Evolutionary conservation across 768 basidiomycete genomes (phyloP).

Genomic region (Boletellus sp.): DNA sequence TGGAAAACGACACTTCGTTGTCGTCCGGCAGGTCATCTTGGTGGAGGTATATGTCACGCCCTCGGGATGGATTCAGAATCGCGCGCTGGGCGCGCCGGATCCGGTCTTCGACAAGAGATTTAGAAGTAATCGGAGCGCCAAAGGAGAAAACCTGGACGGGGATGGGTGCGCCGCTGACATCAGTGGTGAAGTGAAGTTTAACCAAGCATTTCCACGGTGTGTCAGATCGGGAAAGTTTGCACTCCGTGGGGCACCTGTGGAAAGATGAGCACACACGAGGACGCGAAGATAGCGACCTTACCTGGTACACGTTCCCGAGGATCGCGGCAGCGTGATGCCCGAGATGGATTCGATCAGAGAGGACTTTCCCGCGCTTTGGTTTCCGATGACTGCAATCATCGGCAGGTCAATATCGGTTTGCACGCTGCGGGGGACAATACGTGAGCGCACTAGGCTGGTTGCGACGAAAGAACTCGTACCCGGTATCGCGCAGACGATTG

Average conservation of each 20-base stretch:
- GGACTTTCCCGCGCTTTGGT: conserved; percentile 70
- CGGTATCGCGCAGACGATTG: conserved; percentile 58
- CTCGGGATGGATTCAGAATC: conserved; percentile 53
- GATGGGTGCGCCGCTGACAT: conserved; percentile 36
- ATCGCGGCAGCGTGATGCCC: conserved; percentile 63
- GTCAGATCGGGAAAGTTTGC: conserved; percentile 42
- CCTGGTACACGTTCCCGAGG: conserved; percentile 75
- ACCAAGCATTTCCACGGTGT: conserved; percentile 50
- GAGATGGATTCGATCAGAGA: conserved; percentile 75
- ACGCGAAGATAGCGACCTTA: conserved; percentile 15
- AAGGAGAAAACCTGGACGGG: conserved; percentile 40
- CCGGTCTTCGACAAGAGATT: conserved; percentile 56
- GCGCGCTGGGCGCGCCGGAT: conserved; percentile 64
- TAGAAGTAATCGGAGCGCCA: conserved; percentile 47
- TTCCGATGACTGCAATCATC: conserved; percentile 66
- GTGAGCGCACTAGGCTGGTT: neutral
- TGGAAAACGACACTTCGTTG: conserved; percentile 43
- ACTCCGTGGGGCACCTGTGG: conserved; percentile 55
- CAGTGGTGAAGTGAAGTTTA: conserved; percentile 43
- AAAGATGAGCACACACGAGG: neutral
- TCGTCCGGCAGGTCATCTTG: conserved; percentile 8
- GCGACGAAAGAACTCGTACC: conserved; percentile 35
- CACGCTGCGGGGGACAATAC: conserved; percentile 38
- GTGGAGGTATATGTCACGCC: conserved; percentile 13
- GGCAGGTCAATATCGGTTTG: conserved; percentile 70